phyloP scores from a whole-genome alignment of 83 land plant genomes.

The Picea abies region DNA sequence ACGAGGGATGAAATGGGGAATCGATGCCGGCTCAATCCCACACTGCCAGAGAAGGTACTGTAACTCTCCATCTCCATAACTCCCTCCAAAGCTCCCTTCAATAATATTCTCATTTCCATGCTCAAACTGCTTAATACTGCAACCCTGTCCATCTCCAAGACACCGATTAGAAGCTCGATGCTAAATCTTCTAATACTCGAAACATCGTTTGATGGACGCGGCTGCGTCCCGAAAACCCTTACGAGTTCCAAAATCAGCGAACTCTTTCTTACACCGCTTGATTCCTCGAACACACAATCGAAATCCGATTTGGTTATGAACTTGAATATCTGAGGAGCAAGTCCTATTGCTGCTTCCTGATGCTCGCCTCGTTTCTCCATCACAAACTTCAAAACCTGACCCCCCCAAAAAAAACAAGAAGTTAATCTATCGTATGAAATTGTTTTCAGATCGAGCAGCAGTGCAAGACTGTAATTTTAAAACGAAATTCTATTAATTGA shows the following conservation, averaged over 20 bases:
- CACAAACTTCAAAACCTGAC: neutral
- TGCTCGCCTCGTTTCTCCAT: no score
- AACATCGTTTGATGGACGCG: constrained; percentile 37
- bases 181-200: constrained; percentile 20
- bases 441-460: neutral
- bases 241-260: constrained; percentile 1
- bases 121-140: neutral
- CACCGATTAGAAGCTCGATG: constrained; percentile 52
- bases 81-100: neutral
- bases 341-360: no score
- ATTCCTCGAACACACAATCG: constrained; percentile 17
- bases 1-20: no score
- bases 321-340: no score
- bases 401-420: constrained; percentile 28
- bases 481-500: no score
- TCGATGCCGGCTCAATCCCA: constrained; percentile 38
- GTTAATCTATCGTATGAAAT: neutral
- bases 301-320: constrained; percentile 31
- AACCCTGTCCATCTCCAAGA: constrained; percentile 46
- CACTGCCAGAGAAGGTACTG: constrained; percentile 22
- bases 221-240: constrained; percentile 30
- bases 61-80: constrained; percentile 64
- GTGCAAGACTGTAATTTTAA: no score
- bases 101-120: constrained; percentile 6
- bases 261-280: neutral